These are phyloP conservation scores for Pharus latifolius DNA, from an alignment of 176 grass and related monocot species.

Conservation along the genomic window DNA sequence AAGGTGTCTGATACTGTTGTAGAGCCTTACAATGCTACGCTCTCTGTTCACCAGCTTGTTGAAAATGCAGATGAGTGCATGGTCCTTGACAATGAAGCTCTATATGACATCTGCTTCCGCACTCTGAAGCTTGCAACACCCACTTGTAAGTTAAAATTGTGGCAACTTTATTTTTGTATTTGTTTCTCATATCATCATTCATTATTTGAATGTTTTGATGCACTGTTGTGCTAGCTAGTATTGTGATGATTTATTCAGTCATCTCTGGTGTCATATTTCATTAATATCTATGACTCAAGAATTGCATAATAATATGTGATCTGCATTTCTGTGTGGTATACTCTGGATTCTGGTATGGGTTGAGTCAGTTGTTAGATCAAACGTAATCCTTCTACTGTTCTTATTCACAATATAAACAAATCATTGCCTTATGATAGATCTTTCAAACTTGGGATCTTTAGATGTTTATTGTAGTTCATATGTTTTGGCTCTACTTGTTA, in stretches of 20 bases:
- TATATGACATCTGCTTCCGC: constrained; percentile 88
- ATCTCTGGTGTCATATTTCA: no score
- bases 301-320: neutral
- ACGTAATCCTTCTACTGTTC: neutral
- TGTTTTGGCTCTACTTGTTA: neutral
- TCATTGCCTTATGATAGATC: neutral
- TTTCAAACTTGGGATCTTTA: neutral
- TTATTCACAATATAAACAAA: neutral
- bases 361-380: neutral
- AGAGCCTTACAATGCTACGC: constrained; percentile 77
- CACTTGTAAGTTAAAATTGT: constrained; percentile 36
- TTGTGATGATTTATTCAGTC: neutral
- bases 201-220: neutral
- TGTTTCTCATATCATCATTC: neutral
- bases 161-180: neutral
- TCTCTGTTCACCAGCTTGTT: constrained; percentile 80
- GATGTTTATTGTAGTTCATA: neutral
- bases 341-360: neutral
- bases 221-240: neutral
- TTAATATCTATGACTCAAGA: no score
- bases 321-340: neutral
- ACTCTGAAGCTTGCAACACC: constrained; percentile 68
- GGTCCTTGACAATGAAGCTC: constrained; percentile 79
- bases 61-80: constrained; percentile 88
- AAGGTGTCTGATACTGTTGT: constrained; percentile 85